Evolutionary conservation across 495 filamentous ascomycete species (phyloP).

Genomic region (Durotheca rogersii): DNA sequence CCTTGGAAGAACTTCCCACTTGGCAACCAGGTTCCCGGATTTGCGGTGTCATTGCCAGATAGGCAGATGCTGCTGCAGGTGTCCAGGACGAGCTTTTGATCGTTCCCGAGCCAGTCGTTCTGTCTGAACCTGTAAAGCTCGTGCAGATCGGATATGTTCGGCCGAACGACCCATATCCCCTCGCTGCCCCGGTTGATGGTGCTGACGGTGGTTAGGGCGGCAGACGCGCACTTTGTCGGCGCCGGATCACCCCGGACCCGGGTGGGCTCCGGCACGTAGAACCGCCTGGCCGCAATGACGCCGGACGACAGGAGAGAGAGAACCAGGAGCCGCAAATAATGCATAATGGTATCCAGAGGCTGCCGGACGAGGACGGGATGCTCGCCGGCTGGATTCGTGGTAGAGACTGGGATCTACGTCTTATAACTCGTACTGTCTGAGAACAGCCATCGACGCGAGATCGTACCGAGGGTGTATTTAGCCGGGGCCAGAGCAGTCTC

Average conservation of each 20-base stretch:
- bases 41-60: conserved; percentile 21
- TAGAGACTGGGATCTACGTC: conserved; percentile 9
- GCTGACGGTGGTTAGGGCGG: conserved; percentile 18
- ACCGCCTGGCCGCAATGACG: conserved; percentile 12
- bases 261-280: conserved; percentile 23
- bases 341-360: too few species aligned
- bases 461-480: conserved; percentile 21
- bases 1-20: conserved; percentile 23
- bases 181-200: conserved; percentile 26
- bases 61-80: conserved; percentile 22
- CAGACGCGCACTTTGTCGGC: conserved; percentile 22
- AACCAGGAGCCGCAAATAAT: conserved; percentile 4
- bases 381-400: neutral
- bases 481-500: conserved; percentile 13
- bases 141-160: conserved; percentile 15
- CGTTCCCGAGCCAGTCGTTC: conserved; percentile 28
- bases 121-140: conserved; percentile 19
- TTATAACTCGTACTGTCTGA: conserved; percentile 1
- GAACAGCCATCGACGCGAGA: neutral
- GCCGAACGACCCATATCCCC: conserved; percentile 26
- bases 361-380: neutral
- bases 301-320: conserved; percentile 14
- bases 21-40: conserved; percentile 24
- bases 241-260: conserved; percentile 17
- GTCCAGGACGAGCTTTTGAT: conserved; percentile 21